Conservation (phyloP, 2,329 filamentous ascomycete genomes). For the Bipolaris victoriae region DNA sequence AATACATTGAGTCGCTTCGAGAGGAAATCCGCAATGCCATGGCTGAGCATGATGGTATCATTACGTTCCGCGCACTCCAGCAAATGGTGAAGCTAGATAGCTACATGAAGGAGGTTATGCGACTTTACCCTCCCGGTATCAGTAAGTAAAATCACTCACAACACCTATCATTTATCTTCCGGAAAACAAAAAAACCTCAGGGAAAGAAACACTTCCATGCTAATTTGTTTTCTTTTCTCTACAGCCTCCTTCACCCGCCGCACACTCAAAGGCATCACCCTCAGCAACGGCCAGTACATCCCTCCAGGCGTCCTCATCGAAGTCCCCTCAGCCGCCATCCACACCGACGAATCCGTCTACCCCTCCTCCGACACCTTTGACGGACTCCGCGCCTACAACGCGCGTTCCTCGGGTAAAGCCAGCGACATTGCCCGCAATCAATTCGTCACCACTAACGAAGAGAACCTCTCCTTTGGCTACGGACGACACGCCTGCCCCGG, state of each 20-base stretch:
- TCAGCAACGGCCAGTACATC: constrained; percentile 61
- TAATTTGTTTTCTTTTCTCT: background rate
- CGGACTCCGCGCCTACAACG: constrained; percentile 41
- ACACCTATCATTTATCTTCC: background rate
- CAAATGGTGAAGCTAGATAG: constrained; percentile 46
- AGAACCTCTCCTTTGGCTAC: constrained; percentile 38
- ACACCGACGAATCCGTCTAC: constrained; percentile 32
- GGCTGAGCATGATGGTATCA: constrained; percentile 41
- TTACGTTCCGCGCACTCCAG: constrained; percentile 40
- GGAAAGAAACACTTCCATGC: background rate
- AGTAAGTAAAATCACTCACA: constrained; percentile 18
- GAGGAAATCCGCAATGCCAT: constrained; percentile 51
- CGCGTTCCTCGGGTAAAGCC: constrained; percentile 30
- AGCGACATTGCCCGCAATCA: constrained; percentile 39
- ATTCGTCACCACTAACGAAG: constrained; percentile 38
- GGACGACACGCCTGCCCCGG: constrained; percentile 44
- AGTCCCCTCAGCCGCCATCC: constrained; percentile 36
- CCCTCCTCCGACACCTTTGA: constrained; percentile 37
- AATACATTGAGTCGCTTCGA: constrained; percentile 52
- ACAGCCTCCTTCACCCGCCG: constrained; percentile 57
- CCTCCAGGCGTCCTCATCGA: constrained; percentile 46
- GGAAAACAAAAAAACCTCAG: background rate
- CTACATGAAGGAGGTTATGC: constrained; percentile 46
- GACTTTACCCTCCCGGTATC: constrained; percentile 31
- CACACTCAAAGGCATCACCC: constrained; percentile 58